Percentiles rank a stretch among this genome's conserved stretches.
phyloP scores from a whole-genome alignment of 176 grass and related monocot genomes.

The Alopecurus myosuroides region DNA sequence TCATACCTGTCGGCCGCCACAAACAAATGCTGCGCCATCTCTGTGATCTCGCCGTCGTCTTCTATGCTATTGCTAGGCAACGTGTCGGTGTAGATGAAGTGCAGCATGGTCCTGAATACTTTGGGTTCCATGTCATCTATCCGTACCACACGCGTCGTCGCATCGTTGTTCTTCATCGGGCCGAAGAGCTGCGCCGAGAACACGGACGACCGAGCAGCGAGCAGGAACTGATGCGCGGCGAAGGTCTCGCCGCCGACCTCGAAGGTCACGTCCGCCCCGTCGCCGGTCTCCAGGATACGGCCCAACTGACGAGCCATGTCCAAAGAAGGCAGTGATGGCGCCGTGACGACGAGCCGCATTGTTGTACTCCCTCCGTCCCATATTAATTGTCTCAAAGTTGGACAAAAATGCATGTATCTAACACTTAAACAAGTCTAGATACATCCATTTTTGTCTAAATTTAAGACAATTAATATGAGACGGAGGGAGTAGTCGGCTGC shows the following conservation, averaged over 20 bases:
- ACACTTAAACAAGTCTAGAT: too few relatives aligned
- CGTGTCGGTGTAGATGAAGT: background rate
- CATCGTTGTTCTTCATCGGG: background rate
- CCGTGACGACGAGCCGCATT: background rate
- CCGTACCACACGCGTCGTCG: background rate
- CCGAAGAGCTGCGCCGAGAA: background rate
- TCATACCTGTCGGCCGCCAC: background rate
- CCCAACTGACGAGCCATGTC: background rate
- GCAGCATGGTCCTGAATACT: background rate
- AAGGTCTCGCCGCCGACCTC: background rate
- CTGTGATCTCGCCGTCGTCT: background rate
- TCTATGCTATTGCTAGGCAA: background rate
- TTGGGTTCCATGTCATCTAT: background rate
- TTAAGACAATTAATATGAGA: too few relatives aligned
- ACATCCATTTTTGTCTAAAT: too few relatives aligned
- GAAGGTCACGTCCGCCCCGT: background rate
- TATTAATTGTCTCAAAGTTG: too few relatives aligned
- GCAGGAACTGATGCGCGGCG: background rate
- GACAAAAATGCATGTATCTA: too few relatives aligned
- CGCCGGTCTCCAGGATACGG: background rate
- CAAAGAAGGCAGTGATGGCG: background rate
- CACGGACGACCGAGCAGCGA: background rate
- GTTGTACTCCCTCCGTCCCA: too few relatives aligned
- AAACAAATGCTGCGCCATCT: background rate
- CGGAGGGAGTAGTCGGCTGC: too few relatives aligned